These are phyloP conservation scores for Candida palmyrensis DNA, from an alignment of 805 yeast genomes.

Conservation along the genomic window DNA sequence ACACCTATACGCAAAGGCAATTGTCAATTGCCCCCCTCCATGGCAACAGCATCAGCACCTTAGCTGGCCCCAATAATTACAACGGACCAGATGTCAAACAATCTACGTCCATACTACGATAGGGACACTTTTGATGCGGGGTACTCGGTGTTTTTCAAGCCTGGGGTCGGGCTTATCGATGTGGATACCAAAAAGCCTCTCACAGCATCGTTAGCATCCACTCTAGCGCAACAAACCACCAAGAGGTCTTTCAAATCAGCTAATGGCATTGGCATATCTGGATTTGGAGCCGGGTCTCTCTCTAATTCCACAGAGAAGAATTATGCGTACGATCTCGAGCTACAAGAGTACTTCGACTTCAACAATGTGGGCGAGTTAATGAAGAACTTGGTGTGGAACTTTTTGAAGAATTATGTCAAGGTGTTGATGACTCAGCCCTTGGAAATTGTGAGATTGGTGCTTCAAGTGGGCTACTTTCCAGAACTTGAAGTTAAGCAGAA, in stretches of 20 bases:
- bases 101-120: conserved; percentile 65
- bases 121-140: conserved; percentile 64
- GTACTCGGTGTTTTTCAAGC: conserved; percentile 53
- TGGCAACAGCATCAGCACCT: too few species aligned
- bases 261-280: conserved; percentile 6
- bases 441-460: conserved; percentile 70
- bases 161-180: conserved; percentile 57
- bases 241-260: conserved; percentile 8
- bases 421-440: conserved; percentile 80
- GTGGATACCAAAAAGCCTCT: conserved; percentile 35
- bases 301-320: conserved; percentile 26
- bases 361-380: conserved; percentile 53
- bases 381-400: conserved; percentile 53
- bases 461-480: conserved; percentile 72
- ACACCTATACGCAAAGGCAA: too few species aligned
- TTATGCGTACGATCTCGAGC: conserved; percentile 53
- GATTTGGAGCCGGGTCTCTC: conserved; percentile 1
- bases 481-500: conserved; percentile 14
- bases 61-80: too few species aligned
- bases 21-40: too few species aligned
- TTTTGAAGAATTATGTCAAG: conserved; percentile 63
- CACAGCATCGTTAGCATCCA: conserved; percentile 20
- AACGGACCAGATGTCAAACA: conserved; percentile 7
- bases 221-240: conserved; percentile 11
- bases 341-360: conserved; percentile 60